Base-by-base conservation (phyloP, 2,329 filamentous ascomycete genomes). In the Trichoderma endophyticum region DNA sequence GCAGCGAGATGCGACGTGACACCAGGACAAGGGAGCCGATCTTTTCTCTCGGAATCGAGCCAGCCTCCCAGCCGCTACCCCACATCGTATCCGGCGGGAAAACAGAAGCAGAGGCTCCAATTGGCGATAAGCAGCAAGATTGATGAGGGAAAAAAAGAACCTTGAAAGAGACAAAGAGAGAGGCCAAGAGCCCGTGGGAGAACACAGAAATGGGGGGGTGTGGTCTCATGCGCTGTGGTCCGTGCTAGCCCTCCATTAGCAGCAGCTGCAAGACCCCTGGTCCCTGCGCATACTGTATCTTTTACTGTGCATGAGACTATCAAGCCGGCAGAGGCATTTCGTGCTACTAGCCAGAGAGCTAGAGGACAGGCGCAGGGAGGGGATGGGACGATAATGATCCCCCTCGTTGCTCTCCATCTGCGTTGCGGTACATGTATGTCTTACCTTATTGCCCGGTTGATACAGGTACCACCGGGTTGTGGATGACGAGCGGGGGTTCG, bases 1-100 rank as follows among this genome's bases (percentile, higher is more conserved):
- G 26, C 61, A 68, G 61, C 61, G 57, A 72, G 73, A 74, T 77
- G 74, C 74, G 75, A 77, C 74, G 76, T 77, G 73, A 76, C 76
- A 77, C 74, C 67, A 62, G 48, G 36, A 54, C 66, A 43, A 63
- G 71, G 56, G 72, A 57, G 73, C 73, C 73, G 71, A 62, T 63
- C 73, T 70, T 73, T 75, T 75, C 72, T 74, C 71, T 71, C 70
- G 74, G 39, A 72, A 69, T 67, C 71, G 71, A 48, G 54, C 51
- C 54, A 59, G 65, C 48, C 24, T 57, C 39, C 36, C 57, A 63
- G 64, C 70, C 57, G 43, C 62, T 63, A 72, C 71, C 71, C 71
- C 71, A 72, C 71, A 72, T 32, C 26, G 48, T 60, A 64, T 43
- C 26, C n/a, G 32, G 11, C 24, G 15, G 39, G 15, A 43, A 43